phyloP scores from a whole-genome alignment of 768 basidiomycete species.

The Megacollybia marginata region DNA sequence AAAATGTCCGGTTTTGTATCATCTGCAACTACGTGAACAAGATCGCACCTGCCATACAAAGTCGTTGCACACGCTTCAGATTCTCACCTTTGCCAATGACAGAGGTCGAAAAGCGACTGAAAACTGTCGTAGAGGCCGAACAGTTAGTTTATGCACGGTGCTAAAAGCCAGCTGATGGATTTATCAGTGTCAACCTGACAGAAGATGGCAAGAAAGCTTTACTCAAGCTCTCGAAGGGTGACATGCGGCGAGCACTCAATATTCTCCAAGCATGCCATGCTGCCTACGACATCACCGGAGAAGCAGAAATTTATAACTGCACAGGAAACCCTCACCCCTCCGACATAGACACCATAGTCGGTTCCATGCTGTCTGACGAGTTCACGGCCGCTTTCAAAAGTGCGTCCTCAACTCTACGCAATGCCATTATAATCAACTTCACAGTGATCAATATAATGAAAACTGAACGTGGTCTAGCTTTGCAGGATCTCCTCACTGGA shows the following conservation, averaged over 20 bases:
- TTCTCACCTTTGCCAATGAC: slow-evolving; percentile 85
- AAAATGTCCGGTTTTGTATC: slow-evolving; percentile 98
- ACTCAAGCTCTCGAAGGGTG: slow-evolving; percentile 90
- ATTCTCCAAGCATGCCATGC: slow-evolving; percentile 98
- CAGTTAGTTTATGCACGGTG: slow-evolving; percentile 39
- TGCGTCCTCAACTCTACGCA: slow-evolving; percentile 22
- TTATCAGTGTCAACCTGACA: slow-evolving; percentile 74
- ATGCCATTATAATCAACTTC: background rate
- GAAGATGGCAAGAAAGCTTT: slow-evolving; percentile 83
- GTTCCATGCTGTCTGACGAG: slow-evolving; percentile 93
- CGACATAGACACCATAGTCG: slow-evolving; percentile 90
- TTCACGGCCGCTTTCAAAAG: slow-evolving; percentile 88
- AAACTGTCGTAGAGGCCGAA: slow-evolving; percentile 76
- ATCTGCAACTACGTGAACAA: slow-evolving; percentile 99
- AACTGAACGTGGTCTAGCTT: slow-evolving; percentile 84
- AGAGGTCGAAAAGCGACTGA: slow-evolving; percentile 81
- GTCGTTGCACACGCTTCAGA: slow-evolving; percentile 94
- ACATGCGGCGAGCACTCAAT: slow-evolving; percentile 96
- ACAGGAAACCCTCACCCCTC: slow-evolving; percentile 94
- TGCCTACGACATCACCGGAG: slow-evolving; percentile 83
- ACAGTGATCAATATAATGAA: slow-evolving; percentile 84
- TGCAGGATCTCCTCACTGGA: slow-evolving; percentile 90
- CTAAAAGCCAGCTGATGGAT: too few species aligned
- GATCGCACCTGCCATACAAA: slow-evolving; percentile 96
- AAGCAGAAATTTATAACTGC: slow-evolving; percentile 92